A percentile compares a stretch with the other conserved stretches of the same genome.
phyloP scores from a whole-genome alignment of 2,329 filamentous ascomycete species.

The Colletotrichum euphorbiae region DNA sequence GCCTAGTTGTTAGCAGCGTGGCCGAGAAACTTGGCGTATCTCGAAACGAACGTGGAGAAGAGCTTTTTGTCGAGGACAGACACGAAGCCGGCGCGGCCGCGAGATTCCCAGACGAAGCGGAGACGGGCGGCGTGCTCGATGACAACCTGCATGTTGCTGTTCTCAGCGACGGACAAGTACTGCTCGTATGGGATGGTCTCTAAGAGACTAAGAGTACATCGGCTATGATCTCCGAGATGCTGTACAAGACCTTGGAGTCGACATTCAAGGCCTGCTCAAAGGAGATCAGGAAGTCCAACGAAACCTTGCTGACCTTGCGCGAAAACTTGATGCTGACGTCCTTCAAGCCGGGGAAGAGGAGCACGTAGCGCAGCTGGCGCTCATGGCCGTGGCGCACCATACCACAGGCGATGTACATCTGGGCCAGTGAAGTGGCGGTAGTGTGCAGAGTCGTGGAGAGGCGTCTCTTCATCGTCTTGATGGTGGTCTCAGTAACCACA shows the following conservation, averaged over 20 bases:
- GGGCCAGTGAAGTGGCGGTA: conserved; percentile 58
- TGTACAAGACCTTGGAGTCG: conserved; percentile 46
- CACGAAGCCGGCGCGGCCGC: conserved; percentile 51
- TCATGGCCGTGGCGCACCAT: conserved; percentile 54
- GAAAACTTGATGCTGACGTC: conserved; percentile 52
- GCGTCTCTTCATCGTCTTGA: conserved; percentile 61
- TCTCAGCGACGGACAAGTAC: conserved; percentile 46
- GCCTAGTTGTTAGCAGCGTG: conserved; percentile 45
- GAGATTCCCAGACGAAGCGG: conserved; percentile 49
- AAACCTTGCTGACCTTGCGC: conserved; percentile 49
- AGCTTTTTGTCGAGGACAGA: conserved; percentile 52
- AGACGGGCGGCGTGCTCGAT: conserved; percentile 55
- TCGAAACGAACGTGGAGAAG: conserved; percentile 51
- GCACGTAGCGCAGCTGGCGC: conserved; percentile 61
- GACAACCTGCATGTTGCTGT: conserved; percentile 46
- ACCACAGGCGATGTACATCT: conserved; percentile 57
- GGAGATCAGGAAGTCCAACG: conserved; percentile 58
- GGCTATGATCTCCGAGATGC: conserved; percentile 57
- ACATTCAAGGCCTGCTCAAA: conserved; percentile 56
- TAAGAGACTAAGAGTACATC: conserved; percentile 51
- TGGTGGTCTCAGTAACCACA: conserved; percentile 50
- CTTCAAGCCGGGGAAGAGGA: conserved; percentile 58
- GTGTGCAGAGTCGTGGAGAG: conserved; percentile 62
- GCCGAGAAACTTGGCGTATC: conserved; percentile 46
- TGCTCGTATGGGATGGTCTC: conserved; percentile 54